Evolutionary conservation across 2,329 filamentous ascomycete species (phyloP), one percentile per base, ranked within the genome.

Genomic region (Diaporthe longicolla): DNA sequence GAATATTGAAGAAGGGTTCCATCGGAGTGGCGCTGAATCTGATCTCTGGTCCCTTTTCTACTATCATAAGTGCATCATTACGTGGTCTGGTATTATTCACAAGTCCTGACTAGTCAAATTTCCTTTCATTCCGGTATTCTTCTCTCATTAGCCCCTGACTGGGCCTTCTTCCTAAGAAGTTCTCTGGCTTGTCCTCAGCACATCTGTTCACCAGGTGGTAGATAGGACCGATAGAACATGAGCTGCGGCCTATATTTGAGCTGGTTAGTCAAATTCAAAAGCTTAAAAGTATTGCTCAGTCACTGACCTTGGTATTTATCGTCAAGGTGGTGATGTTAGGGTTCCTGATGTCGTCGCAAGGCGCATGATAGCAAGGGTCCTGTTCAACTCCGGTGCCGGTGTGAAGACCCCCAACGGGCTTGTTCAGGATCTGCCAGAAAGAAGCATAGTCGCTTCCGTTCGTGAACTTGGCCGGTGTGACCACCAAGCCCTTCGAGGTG

Each of bases 281-380:
- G 4, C 6, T 1, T 0, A 10, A 48, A 13, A 5, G 2, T 17
- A 15, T 3, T 7, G 3, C 26, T 32, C 1, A 29, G 8, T 24
- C 7, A 66, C 45, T 37, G 8, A 79, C 79, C 78, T 79, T 81
- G 10, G 82, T 80, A 57, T 83, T 83, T 13, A 78, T 76, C 1
- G 81, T 82, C 26, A 84, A 70, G 0, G 77, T 78, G 32, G 79
- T 79, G 10, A 79, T 76, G 61, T 82, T 80, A 3, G 80, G 76
- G 61, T 83, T 83, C 0, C 79, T 71, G 37, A 80, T 80, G 1
- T 75, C 81, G 68, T 84, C 82, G 70, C 82, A 84, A 0, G 68
- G 78, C 70, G 80, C 78, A 72, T 84, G 82, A 69, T 83, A 84
- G 75, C 82, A 84, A 4, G 81, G 79, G 71, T 84, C 82, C 57